Evolutionary conservation across 331 rosid species (phyloP), one percentile per base, ranked within the genome.

Genomic region (Pyrus hybrid): DNA sequence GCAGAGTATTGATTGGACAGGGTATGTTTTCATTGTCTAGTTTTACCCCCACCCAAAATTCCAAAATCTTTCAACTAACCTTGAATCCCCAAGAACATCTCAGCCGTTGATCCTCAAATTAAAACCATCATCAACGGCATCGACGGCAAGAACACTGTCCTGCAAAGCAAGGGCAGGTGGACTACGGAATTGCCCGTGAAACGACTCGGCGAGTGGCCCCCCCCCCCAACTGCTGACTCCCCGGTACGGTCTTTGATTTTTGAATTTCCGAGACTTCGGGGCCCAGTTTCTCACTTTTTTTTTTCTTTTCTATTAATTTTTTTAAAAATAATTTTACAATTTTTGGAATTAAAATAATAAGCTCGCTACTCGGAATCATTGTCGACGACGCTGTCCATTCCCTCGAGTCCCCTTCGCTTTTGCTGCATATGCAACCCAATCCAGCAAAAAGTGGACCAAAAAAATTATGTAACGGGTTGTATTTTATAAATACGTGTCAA

Each of bases 381-480:
- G 54, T 83, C 41, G 41, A 33, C 93, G 83, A 85, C 47, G 75
- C 71, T 81, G 79, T 87, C 89, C 89, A 89, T 80, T 78, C 93
- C 93, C 78, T 89, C 87, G 73, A 89, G 79, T 6, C 90, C 93
- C 67, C 88, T 81, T 77, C 83, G 75, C 81, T 85, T 87, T 82
- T 83, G 91, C 93, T 87, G 93, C 90, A 70, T 49, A 68, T 76
- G 7, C 73, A 53, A 73, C 56, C 73, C 70, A 69, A 67, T 11
- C 76, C 37, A 33, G 10, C 37, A 33, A 33, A 33, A 33, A 33
- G 37, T 33, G 9, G 37, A 33, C 37, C 37, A n/a, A 33, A 33
- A 33, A 33, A 7, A 33, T 2, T 33, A 33, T 7, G 37, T 33
- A n/a, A n/a, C n/a, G 10, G 2, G 37, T 0, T 0, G 37, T 33